These are phyloP conservation scores for Iris pallida DNA, from an alignment of 116 monocot species.

Conservation along the genomic window DNA sequence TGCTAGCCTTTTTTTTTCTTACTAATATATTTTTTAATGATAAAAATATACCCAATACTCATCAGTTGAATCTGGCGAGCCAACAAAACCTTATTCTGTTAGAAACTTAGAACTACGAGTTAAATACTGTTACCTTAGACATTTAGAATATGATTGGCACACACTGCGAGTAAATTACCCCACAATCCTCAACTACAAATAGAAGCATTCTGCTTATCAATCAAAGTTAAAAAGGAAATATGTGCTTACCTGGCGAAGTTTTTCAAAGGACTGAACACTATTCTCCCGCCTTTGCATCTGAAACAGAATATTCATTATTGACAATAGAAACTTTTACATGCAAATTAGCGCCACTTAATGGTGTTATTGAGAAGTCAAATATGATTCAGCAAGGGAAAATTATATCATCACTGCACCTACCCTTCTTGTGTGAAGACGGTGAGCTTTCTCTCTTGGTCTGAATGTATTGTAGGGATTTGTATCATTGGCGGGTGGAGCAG, in stretches of 20 bases:
- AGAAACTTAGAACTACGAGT: too few relatives aligned
- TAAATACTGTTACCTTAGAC: too few relatives aligned
- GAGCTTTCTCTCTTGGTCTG: constrained; percentile 94
- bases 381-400: too few relatives aligned
- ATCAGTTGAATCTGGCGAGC: too few relatives aligned
- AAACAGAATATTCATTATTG: constrained; percentile 6
- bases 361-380: too few relatives aligned
- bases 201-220: too few relatives aligned
- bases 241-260: constrained; percentile 60
- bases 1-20: too few relatives aligned
- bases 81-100: too few relatives aligned
- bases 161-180: neutral
- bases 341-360: too few relatives aligned
- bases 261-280: constrained; percentile 93
- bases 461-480: constrained; percentile 99
- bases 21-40: too few relatives aligned
- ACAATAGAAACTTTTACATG: neutral
- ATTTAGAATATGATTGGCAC: too few relatives aligned
- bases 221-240: neutral
- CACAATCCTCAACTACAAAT: neutral
- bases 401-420: constrained; percentile 26
- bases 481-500: constrained; percentile 94
- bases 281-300: constrained; percentile 99
- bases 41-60: too few relatives aligned
- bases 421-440: constrained; percentile 94